Conservation (phyloP, 2,329 filamentous ascomycete species). For the Leptoxyphium fumago region DNA sequence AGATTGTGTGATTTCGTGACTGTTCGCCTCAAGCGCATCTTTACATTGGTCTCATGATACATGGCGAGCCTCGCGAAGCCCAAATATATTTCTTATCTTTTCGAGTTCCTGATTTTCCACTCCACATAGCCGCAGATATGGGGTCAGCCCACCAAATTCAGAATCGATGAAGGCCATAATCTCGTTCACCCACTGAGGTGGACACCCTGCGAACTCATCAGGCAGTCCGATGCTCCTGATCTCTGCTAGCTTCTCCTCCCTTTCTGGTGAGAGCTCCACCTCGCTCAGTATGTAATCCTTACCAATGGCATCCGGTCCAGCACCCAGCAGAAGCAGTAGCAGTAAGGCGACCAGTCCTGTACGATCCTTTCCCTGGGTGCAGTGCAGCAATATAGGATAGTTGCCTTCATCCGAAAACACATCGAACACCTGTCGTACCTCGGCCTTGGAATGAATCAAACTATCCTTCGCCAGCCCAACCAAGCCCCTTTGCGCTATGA, state of each 20-base stretch:
- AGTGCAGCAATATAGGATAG: conserved; percentile 61
- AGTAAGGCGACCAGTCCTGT: conserved; percentile 59
- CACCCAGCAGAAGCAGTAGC: conserved; percentile 46
- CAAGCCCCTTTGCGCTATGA: conserved; percentile 59
- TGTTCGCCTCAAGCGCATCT: too few relatives aligned
- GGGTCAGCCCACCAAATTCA: conserved; percentile 50
- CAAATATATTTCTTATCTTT: too few relatives aligned
- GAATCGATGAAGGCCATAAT: conserved; percentile 44
- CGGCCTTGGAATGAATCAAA: conserved; percentile 49
- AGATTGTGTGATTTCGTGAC: too few relatives aligned
- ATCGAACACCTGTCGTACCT: conserved; percentile 42
- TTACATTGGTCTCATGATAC: too few relatives aligned
- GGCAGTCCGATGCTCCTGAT: conserved; percentile 56
- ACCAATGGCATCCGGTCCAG: conserved; percentile 46
- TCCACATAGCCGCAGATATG: conserved; percentile 52
- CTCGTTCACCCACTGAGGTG: conserved; percentile 45
- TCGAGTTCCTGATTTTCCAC: conserved; percentile 19
- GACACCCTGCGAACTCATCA: conserved; percentile 57
- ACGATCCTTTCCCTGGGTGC: conserved; percentile 80
- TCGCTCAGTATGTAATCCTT: conserved; percentile 59
- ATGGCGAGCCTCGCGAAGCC: too few relatives aligned
- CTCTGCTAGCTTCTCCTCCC: conserved; percentile 50
- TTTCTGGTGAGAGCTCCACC: conserved; percentile 45
- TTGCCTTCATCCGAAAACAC: conserved; percentile 32
- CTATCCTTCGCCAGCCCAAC: conserved; percentile 55